phyloP scores from a whole-genome alignment of 2,329 filamentous ascomycete species.

The Xylariaceae sp. region DNA sequence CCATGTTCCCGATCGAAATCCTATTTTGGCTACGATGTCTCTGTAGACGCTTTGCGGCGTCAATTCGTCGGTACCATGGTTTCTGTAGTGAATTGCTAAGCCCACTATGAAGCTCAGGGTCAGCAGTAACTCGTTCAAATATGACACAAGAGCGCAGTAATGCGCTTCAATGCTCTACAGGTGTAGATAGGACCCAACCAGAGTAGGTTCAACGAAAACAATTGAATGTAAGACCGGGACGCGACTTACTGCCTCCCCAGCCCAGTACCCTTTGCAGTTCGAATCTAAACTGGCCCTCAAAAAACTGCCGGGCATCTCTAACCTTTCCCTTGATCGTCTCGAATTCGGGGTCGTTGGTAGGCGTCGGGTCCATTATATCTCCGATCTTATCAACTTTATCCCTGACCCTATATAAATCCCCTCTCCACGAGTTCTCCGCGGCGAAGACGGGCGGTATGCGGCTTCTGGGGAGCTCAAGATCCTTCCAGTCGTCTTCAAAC shows the following conservation, averaged over 20 bases:
- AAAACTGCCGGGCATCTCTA: not conserved
- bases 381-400: no score
- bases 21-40: slow-evolving; percentile 13
- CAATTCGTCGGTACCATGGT: not conserved
- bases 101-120: slow-evolving; percentile 9
- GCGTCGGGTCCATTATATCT: not conserved
- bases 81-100: slow-evolving; percentile 15
- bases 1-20: not conserved
- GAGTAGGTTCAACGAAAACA: no score
- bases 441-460: no score
- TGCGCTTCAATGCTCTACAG: not conserved
- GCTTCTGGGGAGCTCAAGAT: no score
- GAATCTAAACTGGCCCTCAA: not conserved
- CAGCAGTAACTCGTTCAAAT: not conserved
- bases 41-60: not conserved
- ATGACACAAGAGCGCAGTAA: not conserved
- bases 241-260: not conserved
- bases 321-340: not conserved
- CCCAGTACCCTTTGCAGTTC: not conserved
- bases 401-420: no score
- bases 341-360: not conserved
- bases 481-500: no score
- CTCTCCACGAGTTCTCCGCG: no score
- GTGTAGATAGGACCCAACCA: not conserved
- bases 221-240: not conserved